Conservation (phyloP, 768 basidiomycete species). For the Auricularia sp. region DNA sequence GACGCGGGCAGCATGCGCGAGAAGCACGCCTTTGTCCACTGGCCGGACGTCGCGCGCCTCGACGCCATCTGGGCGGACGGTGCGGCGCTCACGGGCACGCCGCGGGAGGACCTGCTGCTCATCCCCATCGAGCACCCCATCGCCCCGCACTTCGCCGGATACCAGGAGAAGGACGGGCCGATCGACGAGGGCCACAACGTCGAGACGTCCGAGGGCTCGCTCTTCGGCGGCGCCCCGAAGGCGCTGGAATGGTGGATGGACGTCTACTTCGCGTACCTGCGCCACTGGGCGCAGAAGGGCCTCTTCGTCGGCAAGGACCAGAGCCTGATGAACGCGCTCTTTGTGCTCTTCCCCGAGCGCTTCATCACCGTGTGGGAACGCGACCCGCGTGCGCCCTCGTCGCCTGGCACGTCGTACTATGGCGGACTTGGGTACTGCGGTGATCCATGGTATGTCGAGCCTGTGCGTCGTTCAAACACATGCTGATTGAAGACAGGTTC, state of each 20-base stretch:
- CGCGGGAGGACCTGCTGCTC: constrained; percentile 36
- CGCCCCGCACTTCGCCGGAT: constrained; percentile 18
- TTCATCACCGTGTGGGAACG: constrained; percentile 34
- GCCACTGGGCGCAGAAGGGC: constrained; percentile 36
- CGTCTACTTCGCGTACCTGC: constrained; percentile 40
- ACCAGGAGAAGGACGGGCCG: constrained; percentile 39
- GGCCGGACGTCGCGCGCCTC: constrained; percentile 37
- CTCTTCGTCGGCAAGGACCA: constrained; percentile 51
- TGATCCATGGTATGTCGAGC: background rate
- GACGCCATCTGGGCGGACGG: constrained; percentile 31
- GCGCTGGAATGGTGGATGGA: constrained; percentile 36
- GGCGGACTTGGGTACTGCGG: background rate
- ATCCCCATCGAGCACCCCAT: constrained; percentile 36
- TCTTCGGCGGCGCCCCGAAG: constrained; percentile 41
- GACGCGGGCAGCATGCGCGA: constrained; percentile 45
- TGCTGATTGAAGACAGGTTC: background rate
- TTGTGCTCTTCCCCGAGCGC: constrained; percentile 35
- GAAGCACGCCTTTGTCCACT: constrained; percentile 32
- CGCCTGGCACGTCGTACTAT: background rate
- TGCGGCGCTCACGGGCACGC: constrained; percentile 18
- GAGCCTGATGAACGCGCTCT: constrained; percentile 38
- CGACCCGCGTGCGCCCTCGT: constrained; percentile 10
- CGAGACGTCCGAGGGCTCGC: constrained; percentile 47
- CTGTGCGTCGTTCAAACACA: background rate
- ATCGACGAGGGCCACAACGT: constrained; percentile 24